These are phyloP conservation scores for Suhomyces bokatorum DNA, from an alignment of 1,139 yeast species.

Conservation along the genomic window DNA sequence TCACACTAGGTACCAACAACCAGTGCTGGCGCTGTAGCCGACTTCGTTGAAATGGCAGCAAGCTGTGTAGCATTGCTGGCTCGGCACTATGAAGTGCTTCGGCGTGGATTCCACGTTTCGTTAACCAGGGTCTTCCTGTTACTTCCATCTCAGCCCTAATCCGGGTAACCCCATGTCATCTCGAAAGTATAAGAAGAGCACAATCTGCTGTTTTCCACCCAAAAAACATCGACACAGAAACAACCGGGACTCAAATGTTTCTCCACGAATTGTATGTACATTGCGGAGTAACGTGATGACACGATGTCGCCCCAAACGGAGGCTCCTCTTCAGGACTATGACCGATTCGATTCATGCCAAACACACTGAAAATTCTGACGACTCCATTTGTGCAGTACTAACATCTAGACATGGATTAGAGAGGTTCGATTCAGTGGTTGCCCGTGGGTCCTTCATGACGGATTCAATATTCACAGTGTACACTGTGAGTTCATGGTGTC, in stretches of 20 bases:
- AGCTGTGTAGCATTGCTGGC: too few species aligned
- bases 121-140: background rate
- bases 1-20: too few species aligned
- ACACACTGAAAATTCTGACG: constrained; percentile 56
- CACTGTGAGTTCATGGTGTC: background rate
- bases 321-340: constrained; percentile 58
- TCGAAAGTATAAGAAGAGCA: constrained; percentile 2
- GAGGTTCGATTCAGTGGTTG: too few species aligned
- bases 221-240: constrained; percentile 4
- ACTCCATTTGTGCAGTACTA: constrained; percentile 7
- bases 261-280: constrained; percentile 11
- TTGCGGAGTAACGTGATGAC: constrained; percentile 38
- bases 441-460: too few species aligned
- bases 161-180: constrained; percentile 17
- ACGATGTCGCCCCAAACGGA: constrained; percentile 60
- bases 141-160: constrained; percentile 5
- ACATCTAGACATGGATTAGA: background rate
- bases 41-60: too few species aligned
- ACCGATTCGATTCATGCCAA: constrained; percentile 57
- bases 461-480: background rate
- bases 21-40: too few species aligned
- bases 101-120: too few species aligned
- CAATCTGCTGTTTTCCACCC: background rate
- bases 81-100: too few species aligned
- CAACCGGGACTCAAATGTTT: constrained; percentile 4